Evolutionary conservation across 441 rosid genomes (phyloP), one percentile per base, ranked within the genome.

Genomic region (Metrosideros polymorpha): DNA sequence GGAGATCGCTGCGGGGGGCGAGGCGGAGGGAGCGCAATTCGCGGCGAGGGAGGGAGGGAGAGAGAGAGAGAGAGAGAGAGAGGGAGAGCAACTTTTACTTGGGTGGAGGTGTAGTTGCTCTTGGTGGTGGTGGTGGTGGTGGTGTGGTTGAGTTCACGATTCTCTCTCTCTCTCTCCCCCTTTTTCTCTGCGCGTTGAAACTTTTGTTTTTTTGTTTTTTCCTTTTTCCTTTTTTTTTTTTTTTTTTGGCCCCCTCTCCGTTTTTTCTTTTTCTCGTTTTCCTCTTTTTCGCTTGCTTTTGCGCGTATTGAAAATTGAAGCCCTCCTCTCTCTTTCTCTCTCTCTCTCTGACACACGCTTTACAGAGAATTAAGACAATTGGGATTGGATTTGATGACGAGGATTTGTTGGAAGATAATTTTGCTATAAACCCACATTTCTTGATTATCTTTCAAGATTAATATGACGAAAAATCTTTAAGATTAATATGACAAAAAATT

Each of bases 81-180:
- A n/a, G 66, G 12, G 32, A n/a, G 86, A 57, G 51, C 42, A 10
- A 76, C 17, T 30, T 7, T 83, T 24, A 55, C 57, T 52, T 30
- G 42, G 86, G 53, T 19, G 85, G 79, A 71, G 79, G 50, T 57
- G 87, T 32, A 42, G 84, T 29, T 25, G 85, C 29, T 51, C 71
- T 52, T 77, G 75, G 76, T 89, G 51, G 91, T 88, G 89, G 87
- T 88, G 88, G 86, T 89, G 91, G 91, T 89, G 90, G 89, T 86
- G 94, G 88, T 89, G 89, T 39, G 47, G 79, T 71, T 39, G 79
- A 22, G 79, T 35, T 39, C 88, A 79, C 88, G 92, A 86, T 89
- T 86, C 83, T 76, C 88, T 85, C 50, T 83, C 27, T 56, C 52
- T 71, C 14, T 53, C 35, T 88, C 47, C 86, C 85, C 89, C 85